phyloP scores from a whole-genome alignment of 1,284 basidiomycete species.

The Hemileia vastatrix region DNA sequence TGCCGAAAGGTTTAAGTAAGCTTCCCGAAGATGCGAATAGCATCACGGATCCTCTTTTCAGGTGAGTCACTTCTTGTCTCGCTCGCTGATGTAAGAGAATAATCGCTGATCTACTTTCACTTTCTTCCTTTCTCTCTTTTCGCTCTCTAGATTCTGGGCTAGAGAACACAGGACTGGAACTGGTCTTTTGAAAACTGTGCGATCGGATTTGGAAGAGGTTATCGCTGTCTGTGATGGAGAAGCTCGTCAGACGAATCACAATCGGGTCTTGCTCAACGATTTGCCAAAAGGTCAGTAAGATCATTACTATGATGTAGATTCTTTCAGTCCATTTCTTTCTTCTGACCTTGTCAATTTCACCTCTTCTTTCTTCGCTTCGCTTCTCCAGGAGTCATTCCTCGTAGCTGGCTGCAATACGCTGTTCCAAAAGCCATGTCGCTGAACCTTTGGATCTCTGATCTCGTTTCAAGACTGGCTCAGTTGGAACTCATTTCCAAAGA shows the following conservation, averaged over 20 bases:
- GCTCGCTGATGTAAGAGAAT: not conserved
- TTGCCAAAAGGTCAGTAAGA: slow-evolving; percentile 29
- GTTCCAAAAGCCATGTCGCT: slow-evolving; percentile 33
- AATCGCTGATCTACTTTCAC: no score
- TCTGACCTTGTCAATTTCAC: not conserved
- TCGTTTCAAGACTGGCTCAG: slow-evolving; percentile 33
- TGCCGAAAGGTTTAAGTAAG: no score
- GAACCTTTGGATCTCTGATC: slow-evolving; percentile 36
- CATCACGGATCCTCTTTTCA: slow-evolving; percentile 35
- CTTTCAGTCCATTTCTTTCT: not conserved
- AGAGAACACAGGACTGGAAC: slow-evolving; percentile 34
- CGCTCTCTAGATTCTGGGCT: slow-evolving; percentile 35
- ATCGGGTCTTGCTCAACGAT: slow-evolving; percentile 31
- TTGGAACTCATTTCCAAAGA: slow-evolving; percentile 24
- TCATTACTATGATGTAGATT: not conserved
- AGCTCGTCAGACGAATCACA: slow-evolving; percentile 38
- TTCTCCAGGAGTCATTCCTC: slow-evolving; percentile 28
- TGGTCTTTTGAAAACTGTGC: slow-evolving; percentile 30
- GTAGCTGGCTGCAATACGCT: slow-evolving; percentile 32
- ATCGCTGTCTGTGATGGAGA: slow-evolving; percentile 31
- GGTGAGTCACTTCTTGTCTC: slow-evolving; percentile 6
- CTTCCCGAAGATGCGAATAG: slow-evolving; percentile 23
- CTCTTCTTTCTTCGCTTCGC: not conserved
- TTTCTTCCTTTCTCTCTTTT: not conserved
- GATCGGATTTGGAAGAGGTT: slow-evolving; percentile 32